Evolutionary conservation across 257 asterid genomes (phyloP).

Genomic region (Jacaranda copaia): DNA sequence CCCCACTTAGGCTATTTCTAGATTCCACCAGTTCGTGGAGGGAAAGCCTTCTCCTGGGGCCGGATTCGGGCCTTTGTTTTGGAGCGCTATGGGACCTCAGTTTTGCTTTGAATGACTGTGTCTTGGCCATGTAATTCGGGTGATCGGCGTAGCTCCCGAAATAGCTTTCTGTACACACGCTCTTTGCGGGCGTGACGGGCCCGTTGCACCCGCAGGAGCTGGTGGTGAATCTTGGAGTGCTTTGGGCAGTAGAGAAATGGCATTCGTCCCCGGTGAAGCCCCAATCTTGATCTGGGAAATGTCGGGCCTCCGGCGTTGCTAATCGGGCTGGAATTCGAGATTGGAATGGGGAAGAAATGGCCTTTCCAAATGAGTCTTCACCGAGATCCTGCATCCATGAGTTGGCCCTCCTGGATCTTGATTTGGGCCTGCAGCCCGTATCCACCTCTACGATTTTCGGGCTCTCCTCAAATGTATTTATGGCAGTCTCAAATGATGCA

Average conservation of each 20-base stretch:
- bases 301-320: slow-evolving; percentile 39
- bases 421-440: slow-evolving; percentile 61
- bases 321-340: slow-evolving; percentile 40
- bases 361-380: slow-evolving; percentile 42
- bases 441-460: slow-evolving; percentile 88
- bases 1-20: slow-evolving; percentile 70
- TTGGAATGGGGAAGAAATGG: slow-evolving; percentile 38
- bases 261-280: slow-evolving; percentile 46
- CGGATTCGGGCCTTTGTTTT: slow-evolving; percentile 67
- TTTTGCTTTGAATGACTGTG: slow-evolving; percentile 80
- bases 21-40: slow-evolving; percentile 68
- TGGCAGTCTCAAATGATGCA: slow-evolving; percentile 50
- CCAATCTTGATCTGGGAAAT: slow-evolving; percentile 45
- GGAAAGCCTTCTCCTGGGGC: slow-evolving; percentile 55
- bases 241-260: slow-evolving; percentile 28
- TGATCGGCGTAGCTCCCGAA: slow-evolving; percentile 34
- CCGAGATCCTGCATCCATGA: slow-evolving; percentile 48
- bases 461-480: slow-evolving; percentile 56
- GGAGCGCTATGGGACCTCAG: slow-evolving; percentile 84
- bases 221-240: slow-evolving; percentile 17
- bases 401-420: slow-evolving; percentile 62
- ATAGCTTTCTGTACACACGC: slow-evolving; percentile 50
- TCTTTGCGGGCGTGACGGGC: slow-evolving; percentile 55
- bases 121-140: slow-evolving; percentile 85
- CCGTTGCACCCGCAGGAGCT: slow-evolving; percentile 40